Conservation (phyloP, 306 rosid species). For the Spatholobus suberectus region DNA sequence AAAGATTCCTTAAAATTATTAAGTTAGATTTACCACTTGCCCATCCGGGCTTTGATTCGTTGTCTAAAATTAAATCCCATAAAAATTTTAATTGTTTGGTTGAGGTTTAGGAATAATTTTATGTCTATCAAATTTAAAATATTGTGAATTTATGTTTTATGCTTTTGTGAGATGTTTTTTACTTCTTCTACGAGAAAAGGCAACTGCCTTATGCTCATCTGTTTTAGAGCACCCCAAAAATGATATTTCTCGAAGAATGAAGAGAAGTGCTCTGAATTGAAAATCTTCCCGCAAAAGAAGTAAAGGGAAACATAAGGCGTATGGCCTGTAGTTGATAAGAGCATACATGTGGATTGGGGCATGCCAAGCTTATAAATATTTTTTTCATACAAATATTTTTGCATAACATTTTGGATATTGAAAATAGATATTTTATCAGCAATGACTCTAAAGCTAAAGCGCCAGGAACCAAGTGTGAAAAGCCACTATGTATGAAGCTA, state of each 20-base stretch:
- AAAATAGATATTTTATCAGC: slow-evolving; percentile 36
- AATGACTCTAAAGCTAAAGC: slow-evolving; percentile 3
- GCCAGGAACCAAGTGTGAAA: slow-evolving; percentile 22
- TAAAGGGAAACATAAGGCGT: not conserved
- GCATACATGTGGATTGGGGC: slow-evolving; percentile 22
- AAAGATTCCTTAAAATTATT: not conserved
- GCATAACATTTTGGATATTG: slow-evolving; percentile 39
- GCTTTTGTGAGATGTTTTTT: not conserved
- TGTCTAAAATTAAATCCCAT: not conserved
- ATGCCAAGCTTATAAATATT: slow-evolving; percentile 3
- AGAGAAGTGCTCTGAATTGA: not conserved
- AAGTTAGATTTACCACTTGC: not conserved
- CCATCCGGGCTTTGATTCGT: not conserved
- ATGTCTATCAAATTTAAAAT: not conserved
- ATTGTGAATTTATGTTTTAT: too few relatives aligned
- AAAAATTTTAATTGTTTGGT: not conserved
- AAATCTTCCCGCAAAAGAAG: not conserved
- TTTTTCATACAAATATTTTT: not conserved
- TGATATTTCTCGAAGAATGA: slow-evolving; percentile 11
- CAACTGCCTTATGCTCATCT: not conserved
- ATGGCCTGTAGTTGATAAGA: slow-evolving; percentile 14
- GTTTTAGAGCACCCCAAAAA: not conserved
- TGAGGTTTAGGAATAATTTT: not conserved
- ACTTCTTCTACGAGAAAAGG: not conserved
- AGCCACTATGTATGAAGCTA: slow-evolving; percentile 54